A percentile compares a stretch with the other conserved stretches of the same genome.
Conservation (phyloP, 2,329 filamentous ascomycete genomes). For the Aspergillus tanneri region DNA sequence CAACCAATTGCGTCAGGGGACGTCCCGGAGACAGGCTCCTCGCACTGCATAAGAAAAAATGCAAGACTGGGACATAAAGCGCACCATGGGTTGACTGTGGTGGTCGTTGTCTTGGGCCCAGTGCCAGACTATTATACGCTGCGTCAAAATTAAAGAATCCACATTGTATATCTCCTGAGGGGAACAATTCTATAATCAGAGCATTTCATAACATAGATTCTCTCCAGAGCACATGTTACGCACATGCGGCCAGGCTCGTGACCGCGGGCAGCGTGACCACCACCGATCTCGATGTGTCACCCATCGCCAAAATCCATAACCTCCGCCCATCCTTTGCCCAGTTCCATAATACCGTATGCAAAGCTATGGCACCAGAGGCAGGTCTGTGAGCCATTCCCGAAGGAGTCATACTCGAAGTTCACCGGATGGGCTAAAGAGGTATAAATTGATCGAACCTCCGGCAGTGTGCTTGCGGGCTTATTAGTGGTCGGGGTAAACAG, state of each 20-base stretch:
- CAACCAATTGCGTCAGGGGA: conserved; percentile 24
- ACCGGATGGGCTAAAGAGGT: conserved; percentile 45
- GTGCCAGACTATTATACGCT: conserved; percentile 27
- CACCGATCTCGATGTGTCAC: conserved; percentile 39
- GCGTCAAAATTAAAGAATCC: conserved; percentile 22
- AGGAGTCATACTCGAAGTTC: conserved; percentile 34
- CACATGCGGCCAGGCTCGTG: conserved; percentile 41
- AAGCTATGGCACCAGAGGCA: conserved; percentile 46
- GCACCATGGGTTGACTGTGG: conserved; percentile 37
- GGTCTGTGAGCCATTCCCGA: conserved; percentile 15
- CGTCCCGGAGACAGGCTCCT: conserved; percentile 10
- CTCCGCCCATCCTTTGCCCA: conserved; percentile 33
- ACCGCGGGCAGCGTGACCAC: conserved; percentile 36
- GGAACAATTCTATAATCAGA: conserved; percentile 29
- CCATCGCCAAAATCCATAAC: conserved; percentile 37
- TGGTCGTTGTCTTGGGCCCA: conserved; percentile 15
- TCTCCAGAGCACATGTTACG: conserved; percentile 33
- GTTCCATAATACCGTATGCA: conserved; percentile 42
- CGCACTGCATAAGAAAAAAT: conserved; percentile 24
- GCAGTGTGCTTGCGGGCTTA: too few relatives aligned
- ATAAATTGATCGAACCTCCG: conserved; percentile 26
- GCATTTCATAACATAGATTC: conserved; percentile 39
- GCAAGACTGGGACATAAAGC: conserved; percentile 43
- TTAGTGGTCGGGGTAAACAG: too few relatives aligned
- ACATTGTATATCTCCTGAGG: conserved; percentile 20